Evolutionary conservation across 1,284 basidiomycete genomes (phyloP), one percentile per base, ranked within the genome.

Genomic region (Psilocybe mexicana): DNA sequence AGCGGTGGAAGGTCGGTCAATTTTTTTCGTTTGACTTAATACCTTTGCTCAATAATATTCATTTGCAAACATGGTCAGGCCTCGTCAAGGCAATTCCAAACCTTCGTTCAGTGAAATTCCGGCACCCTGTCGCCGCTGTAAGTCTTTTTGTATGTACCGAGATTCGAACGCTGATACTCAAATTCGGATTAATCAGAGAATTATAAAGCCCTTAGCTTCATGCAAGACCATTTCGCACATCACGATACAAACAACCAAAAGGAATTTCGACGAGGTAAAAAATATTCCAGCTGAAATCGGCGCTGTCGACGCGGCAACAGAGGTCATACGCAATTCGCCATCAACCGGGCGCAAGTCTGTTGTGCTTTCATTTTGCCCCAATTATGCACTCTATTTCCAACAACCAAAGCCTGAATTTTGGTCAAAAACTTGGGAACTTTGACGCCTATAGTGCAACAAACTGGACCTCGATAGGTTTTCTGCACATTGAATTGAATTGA

Each of bases 51-150:
- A 12, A 18, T 36, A 18, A 18, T 18, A 18, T 18, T 25, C 33
- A 42, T 5, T 12, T 36, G 14, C 18, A 25, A 18, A 18, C 18
- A 43, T 23, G 23, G 10, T 6, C 12, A 68, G 66, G 63, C 38
- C 44, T 69, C 14, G 58, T 64, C 11, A 66, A 65, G 49, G 65
- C 64, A 6, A 63, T 61, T 6, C 69, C 64, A 18, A 63, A 63
- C 18, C 55, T 70, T 23, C 55, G 54, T 42, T 48, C 58, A 24
- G 61, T 69, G 24, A 63, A 60, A 60, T 64, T 67, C 24, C 43
- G 36, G 5, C 14, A 4, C 23, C 30, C 30, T 14, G 40, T 60
- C 26, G 14, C 40, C 30, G 36, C 52, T 11, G 59, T 60, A 42
- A 8, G 58, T 35, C 10, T 3, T 10, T 12, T 43, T 18, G 6